These are phyloP conservation scores for Amanita fuliginea DNA, from an alignment of 768 basidiomycete species.

Conservation along the genomic window DNA sequence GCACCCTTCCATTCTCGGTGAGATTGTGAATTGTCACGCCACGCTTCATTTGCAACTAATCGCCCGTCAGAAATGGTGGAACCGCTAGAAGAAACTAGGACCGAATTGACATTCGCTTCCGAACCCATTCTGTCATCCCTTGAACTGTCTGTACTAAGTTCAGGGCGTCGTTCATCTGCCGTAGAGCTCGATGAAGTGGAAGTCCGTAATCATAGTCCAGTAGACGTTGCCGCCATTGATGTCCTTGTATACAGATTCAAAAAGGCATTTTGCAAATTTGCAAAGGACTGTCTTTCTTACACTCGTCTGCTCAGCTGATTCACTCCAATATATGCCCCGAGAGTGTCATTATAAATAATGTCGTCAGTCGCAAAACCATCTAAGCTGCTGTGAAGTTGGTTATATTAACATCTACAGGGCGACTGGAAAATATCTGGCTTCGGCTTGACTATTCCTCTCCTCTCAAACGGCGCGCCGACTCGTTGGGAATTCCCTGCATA, in stretches of 20 bases:
- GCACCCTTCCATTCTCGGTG: constrained; percentile 89
- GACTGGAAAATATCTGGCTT: constrained; percentile 97
- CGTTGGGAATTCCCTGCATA: constrained; percentile 88
- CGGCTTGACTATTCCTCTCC: constrained; percentile 74
- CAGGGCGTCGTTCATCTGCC: constrained; percentile 39
- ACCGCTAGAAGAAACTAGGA: constrained; percentile 88
- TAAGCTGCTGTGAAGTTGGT: background rate
- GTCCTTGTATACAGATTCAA: constrained; percentile 52
- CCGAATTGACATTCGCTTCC: constrained; percentile 85
- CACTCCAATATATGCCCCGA: constrained; percentile 88
- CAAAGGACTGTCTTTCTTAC: constrained; percentile 84
- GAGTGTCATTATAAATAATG: constrained; percentile 79
- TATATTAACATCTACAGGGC: constrained; percentile 39
- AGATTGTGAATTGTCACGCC: constrained; percentile 1
- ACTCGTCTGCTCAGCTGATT: constrained; percentile 83
- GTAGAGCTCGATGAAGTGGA: constrained; percentile 96
- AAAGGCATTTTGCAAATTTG: constrained; percentile 92
- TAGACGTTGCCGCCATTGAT: constrained; percentile 5
- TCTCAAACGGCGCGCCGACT: constrained; percentile 59
- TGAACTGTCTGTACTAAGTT: constrained; percentile 61
- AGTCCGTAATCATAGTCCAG: constrained; percentile 30
- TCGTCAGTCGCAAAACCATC: constrained; percentile 39
- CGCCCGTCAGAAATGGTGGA: constrained; percentile 82
- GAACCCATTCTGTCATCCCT: constrained; percentile 83
- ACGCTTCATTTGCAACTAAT: constrained; percentile 9